phyloP scores from a whole-genome alignment of 352 stramenopile genomes.

The Pythium aristosporum region DNA sequence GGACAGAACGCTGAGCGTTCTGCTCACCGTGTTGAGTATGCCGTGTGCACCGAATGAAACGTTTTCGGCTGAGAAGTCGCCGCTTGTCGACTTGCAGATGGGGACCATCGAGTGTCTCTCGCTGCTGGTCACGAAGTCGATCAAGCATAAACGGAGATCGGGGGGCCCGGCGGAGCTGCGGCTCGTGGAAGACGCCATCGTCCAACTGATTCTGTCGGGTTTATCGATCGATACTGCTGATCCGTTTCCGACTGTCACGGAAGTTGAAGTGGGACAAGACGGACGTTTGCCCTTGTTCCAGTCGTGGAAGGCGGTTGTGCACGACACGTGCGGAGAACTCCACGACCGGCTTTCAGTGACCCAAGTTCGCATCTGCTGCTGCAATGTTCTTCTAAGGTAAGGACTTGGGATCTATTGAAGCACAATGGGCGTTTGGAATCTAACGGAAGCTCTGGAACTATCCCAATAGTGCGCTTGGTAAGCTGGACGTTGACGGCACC shows the following conservation, averaged over 20 bases:
- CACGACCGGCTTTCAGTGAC: neutral
- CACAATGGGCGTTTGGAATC: neutral
- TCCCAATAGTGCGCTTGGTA: constrained; percentile 3
- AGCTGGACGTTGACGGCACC: neutral
- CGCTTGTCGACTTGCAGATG: constrained; percentile 61
- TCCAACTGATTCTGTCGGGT: neutral
- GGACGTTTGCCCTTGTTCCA: constrained; percentile 23
- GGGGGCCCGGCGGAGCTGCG: neutral
- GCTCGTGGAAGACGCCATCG: neutral
- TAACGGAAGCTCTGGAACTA: neutral
- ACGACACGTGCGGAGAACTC: too few relatives aligned
- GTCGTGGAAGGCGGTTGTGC: constrained; percentile 31
- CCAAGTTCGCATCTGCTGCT: constrained; percentile 63
- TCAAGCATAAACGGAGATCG: neutral
- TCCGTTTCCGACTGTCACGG: neutral
- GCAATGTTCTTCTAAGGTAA: constrained; percentile 66
- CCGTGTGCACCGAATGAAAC: constrained; percentile 22
- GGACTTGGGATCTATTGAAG: neutral
- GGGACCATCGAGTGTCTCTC: constrained; percentile 71
- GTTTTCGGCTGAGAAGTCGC: constrained; percentile 27
- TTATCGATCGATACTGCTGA: neutral
- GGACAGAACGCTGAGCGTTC: constrained; percentile 29
- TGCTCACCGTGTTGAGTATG: constrained; percentile 57
- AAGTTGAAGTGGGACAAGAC: constrained; percentile 1
- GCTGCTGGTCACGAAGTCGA: constrained; percentile 32